Evolutionary conservation across 345 rosid species (phyloP).

Genomic region (Rhodamnia rubescens): DNA sequence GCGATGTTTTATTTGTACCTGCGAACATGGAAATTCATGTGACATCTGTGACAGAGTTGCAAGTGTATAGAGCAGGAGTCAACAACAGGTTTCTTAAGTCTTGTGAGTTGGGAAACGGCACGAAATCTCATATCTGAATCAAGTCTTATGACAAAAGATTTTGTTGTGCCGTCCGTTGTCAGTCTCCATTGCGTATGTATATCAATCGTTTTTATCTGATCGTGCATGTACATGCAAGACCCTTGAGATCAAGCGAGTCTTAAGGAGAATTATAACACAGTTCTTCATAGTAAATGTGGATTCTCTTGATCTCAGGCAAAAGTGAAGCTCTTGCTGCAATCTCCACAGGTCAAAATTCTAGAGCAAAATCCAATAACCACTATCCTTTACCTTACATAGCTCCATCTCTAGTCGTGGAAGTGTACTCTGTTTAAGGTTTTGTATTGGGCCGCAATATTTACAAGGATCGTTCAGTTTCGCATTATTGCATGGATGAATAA

Average conservation of each 20-base stretch:
- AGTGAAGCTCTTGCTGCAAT: neutral
- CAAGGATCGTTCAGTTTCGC: neutral
- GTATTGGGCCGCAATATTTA: neutral
- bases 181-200: neutral
- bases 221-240: constrained; percentile 1
- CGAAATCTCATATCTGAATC: neutral
- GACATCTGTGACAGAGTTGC: constrained; percentile 42
- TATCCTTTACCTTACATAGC: neutral
- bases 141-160: neutral
- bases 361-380: neutral
- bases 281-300: neutral
- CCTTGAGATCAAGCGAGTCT: neutral
- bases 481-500: neutral
- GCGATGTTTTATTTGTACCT: constrained; percentile 77
- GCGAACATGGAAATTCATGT: constrained; percentile 48
- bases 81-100: constrained; percentile 40
- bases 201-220: neutral
- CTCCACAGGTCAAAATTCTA: neutral
- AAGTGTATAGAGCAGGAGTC: constrained; percentile 79
- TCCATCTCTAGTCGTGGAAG: neutral
- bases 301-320: neutral
- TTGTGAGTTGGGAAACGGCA: neutral
- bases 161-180: neutral
- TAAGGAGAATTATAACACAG: neutral
- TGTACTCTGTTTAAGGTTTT: neutral